Base-by-base conservation (phyloP, 352 stramenopile genomes). In the Phytophthora pluvialis region DNA sequence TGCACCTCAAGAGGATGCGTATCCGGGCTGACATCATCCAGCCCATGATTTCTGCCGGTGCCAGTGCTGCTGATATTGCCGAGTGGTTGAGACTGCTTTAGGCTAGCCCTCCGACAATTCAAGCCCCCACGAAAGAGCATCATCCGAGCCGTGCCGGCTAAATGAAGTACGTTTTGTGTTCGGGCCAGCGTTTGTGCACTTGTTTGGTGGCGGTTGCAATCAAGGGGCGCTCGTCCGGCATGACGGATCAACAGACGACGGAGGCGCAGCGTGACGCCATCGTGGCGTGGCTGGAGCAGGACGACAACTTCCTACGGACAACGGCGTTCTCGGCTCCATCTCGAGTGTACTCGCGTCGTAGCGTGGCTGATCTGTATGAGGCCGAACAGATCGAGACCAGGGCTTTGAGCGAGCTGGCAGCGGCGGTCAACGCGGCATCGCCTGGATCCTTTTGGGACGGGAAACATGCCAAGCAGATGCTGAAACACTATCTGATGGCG, bases 11-110 rank as follows among this genome's bases (percentile, higher is more conserved):
- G 44, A 32, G 42, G 18, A 69, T 71, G 60, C 45, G 50, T 16
- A 46, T 75, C 13, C 67, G 61, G 13, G 60, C 61, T 48, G 43
- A 70, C 48, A 32, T 67, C 13, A 67, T 75, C 32, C 55, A 59
- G 31, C 55, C 45, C 6, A 71, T 75, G 61, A 42, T 75, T 43
- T 26, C 18, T 35, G 36, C 49, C n/a, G 67, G 61, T 31, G 55
- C 61, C 3, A 67, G 33, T 15, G 9, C 54, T 6, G 33, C 44
- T 6, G 32, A 71, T 2, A 64, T 67, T 40, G 55, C 29, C 3
- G 61, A 67, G 18, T 61, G 45, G 10, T 55, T 75, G 32, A 50
- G 40, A 16, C n/a, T 71, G 18, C 49, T 75, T 11, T 56, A 57
- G 11, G 28, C 9, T 42, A 32, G 3, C 35, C 10, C 7, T 43